phyloP scores from a whole-genome alignment of 2,329 filamentous ascomycete species.

The Didymella sp. region DNA sequence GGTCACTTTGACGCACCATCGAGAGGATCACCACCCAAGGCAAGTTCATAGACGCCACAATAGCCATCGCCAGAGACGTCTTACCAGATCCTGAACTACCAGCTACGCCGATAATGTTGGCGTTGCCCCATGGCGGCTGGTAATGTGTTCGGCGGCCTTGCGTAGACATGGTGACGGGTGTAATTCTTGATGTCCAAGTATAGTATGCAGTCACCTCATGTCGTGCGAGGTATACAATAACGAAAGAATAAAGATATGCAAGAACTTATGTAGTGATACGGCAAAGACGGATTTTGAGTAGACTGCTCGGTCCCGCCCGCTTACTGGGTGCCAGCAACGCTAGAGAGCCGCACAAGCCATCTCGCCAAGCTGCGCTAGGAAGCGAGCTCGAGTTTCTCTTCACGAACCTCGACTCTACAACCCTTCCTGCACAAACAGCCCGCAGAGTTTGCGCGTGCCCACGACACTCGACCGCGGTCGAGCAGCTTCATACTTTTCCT shows the following conservation, averaged over 20 bases:
- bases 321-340: conserved; percentile 14
- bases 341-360: conserved; percentile 16
- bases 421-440: conserved; percentile 32
- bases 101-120: conserved; percentile 95
- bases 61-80: conserved; percentile 90
- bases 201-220: conserved; percentile 14
- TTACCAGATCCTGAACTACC: conserved; percentile 96
- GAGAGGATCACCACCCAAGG: conserved; percentile 98
- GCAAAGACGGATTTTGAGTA: conserved; percentile 24
- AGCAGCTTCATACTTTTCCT: conserved; percentile 36
- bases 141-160: conserved; percentile 68
- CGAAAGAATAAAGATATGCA: conserved; percentile 23
- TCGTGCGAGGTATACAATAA: conserved; percentile 10
- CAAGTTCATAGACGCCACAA: conserved; percentile 86
- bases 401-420: conserved; percentile 30
- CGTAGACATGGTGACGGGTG: conserved; percentile 29
- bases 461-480: conserved; percentile 44
- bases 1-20: conserved; percentile 68
- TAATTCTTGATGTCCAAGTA: background rate
- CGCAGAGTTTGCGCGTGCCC: conserved; percentile 41
- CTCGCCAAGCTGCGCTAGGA: conserved; percentile 33
- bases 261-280: conserved; percentile 24
- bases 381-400: conserved; percentile 37
- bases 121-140: conserved; percentile 92
- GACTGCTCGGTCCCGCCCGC: conserved; percentile 25